These are phyloP conservation scores for Russula compacta DNA, from an alignment of 768 basidiomycete species.

Conservation along the genomic window DNA sequence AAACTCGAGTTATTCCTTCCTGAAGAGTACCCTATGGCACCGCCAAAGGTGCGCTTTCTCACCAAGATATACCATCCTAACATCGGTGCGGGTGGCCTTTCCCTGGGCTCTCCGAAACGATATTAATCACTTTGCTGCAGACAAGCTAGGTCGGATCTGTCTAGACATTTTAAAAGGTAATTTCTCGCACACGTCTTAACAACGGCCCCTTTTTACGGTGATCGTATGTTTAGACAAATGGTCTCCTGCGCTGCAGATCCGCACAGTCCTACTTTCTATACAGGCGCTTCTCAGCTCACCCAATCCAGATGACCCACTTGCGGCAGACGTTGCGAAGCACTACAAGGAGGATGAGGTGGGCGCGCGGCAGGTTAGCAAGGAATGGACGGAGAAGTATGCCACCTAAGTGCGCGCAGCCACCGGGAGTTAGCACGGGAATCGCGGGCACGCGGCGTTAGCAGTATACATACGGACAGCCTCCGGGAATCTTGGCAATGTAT, in stretches of 20 bases:
- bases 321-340: conserved; percentile 93
- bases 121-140: conserved; percentile 35
- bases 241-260: conserved; percentile 98
- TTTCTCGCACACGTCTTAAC: conserved; percentile 17
- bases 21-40: conserved; percentile 99
- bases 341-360: conserved; percentile 97
- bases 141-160: conserved; percentile 98
- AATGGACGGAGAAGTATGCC: conserved; percentile 94
- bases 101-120: neutral
- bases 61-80: conserved; percentile 99
- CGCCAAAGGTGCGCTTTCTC: conserved; percentile 94
- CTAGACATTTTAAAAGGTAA: conserved; percentile 93
- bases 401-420: conserved; percentile 19
- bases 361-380: conserved; percentile 83
- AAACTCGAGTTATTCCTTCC: conserved; percentile 96
- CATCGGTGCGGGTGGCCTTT: conserved; percentile 60
- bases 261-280: conserved; percentile 92
- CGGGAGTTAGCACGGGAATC: neutral
- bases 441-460: neutral
- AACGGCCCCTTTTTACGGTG: neutral
- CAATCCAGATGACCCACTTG: conserved; percentile 93
- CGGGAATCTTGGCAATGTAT: conserved; percentile 10
- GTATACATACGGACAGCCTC: conserved; percentile 7
- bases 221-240: conserved; percentile 69
- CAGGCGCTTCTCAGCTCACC: conserved; percentile 95